phyloP scores from a whole-genome alignment of 164 flowering plant genomes.

The Chimonanthus salicifolius region DNA sequence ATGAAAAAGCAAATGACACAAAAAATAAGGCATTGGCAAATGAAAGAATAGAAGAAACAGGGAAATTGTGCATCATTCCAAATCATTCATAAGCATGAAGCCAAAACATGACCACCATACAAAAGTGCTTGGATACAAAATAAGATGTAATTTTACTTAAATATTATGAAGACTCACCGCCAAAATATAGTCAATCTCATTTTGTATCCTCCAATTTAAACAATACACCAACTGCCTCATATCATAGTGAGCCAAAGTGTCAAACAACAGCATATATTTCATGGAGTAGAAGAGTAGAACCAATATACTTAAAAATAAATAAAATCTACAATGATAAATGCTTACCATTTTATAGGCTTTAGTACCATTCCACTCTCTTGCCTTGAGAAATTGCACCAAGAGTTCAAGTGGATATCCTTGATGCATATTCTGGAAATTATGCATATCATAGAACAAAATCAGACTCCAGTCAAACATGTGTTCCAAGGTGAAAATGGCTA shows the following conservation, averaged over 20 bases:
- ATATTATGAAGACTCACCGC: constrained; percentile 45
- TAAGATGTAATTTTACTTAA: neutral
- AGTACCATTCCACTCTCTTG: constrained; percentile 81
- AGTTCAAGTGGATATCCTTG: constrained; percentile 66
- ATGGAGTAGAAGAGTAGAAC: neutral
- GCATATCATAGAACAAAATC: neutral
- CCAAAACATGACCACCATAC: neutral
- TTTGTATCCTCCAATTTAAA: constrained; percentile 79
- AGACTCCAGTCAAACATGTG: neutral
- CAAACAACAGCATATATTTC: neutral
- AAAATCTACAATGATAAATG: neutral
- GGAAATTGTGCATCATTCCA: no score
- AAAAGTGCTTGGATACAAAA: no score
- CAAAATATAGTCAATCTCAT: constrained; percentile 73
- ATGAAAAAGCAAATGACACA: neutral
- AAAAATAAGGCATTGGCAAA: neutral
- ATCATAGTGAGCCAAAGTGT: no score
- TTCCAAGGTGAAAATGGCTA: neutral
- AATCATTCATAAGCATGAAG: neutral
- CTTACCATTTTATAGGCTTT: constrained; percentile 90
- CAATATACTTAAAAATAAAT: neutral
- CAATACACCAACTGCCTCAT: constrained; percentile 67
- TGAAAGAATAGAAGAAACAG: neutral
- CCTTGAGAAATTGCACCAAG: constrained; percentile 76
- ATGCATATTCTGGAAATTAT: constrained; percentile 64